Percentiles rank a stretch among this genome's conserved stretches.
Evolutionary conservation across 2,329 filamentous ascomycete genomes (phyloP).

Genomic region (Magnaporthales sp.): DNA sequence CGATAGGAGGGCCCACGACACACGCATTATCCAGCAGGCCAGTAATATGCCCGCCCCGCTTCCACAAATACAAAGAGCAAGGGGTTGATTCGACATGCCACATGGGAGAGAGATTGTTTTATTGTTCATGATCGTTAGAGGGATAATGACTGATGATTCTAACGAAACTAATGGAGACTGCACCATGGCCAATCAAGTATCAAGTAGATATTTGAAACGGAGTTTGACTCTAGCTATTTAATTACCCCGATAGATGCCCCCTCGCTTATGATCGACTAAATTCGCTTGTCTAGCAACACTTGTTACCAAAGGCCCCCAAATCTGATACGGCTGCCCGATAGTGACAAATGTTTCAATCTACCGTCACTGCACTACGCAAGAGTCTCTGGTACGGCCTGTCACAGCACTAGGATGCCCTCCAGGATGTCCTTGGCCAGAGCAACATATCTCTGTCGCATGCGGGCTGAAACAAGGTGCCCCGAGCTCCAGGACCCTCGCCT

Average conservation of each 20-base stretch:
- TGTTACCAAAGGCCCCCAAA: not conserved
- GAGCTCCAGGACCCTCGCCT: constrained; percentile 11
- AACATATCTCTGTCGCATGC: constrained; percentile 11
- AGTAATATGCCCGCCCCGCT: constrained; percentile 7
- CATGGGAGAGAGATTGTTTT: not conserved
- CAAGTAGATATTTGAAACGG: no score
- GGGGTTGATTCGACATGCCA: constrained; percentile 1
- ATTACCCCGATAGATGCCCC: no score
- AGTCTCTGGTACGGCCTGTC: not conserved
- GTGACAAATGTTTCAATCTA: not conserved
- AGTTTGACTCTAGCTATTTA: no score
- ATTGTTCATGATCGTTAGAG: not conserved
- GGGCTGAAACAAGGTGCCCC: constrained; percentile 8
- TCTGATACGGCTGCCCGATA: no score
- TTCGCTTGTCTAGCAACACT: no score
- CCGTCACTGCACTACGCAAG: not conserved
- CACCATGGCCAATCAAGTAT: no score
- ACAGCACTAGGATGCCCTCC: not conserved
- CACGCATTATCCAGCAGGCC: constrained; percentile 26
- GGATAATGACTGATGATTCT: no score
- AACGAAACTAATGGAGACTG: no score
- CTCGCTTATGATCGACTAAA: no score
- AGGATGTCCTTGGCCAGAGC: constrained; percentile 3
- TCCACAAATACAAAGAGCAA: constrained; percentile 7
- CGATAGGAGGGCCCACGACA: constrained; percentile 45